These are phyloP conservation scores for Boletus vermiculosoides DNA, from an alignment of 768 basidiomycete species.

Conservation along the genomic window DNA sequence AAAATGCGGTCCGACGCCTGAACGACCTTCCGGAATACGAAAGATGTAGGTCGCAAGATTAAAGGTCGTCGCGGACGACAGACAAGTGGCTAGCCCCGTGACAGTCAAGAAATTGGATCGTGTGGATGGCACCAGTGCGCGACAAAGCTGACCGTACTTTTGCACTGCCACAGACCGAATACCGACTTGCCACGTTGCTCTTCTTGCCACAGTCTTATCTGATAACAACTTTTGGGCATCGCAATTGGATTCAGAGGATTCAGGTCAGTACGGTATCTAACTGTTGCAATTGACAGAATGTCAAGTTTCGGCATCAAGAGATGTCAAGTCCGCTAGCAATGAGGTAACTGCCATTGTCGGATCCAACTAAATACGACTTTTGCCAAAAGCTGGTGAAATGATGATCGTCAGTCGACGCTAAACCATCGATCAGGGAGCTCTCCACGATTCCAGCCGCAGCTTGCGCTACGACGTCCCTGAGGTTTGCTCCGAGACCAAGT, in stretches of 20 bases:
- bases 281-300: background rate
- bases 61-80: background rate
- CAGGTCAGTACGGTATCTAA: background rate
- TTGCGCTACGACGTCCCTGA: background rate
- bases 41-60: background rate
- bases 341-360: background rate
- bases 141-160: background rate
- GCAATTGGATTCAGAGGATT: too few species aligned
- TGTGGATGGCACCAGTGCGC: background rate
- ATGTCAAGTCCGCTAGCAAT: background rate
- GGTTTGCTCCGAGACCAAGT: background rate
- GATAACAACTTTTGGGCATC: background rate
- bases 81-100: background rate
- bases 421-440: too few species aligned
- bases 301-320: background rate
- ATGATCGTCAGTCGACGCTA: background rate
- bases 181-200: slow-evolving; percentile 15
- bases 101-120: background rate
- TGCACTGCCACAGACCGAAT: slow-evolving; percentile 17
- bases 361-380: background rate
- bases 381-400: background rate
- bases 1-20: background rate
- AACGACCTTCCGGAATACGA: background rate
- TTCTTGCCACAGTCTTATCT: slow-evolving; percentile 5
- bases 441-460: background rate